A percentile compares a stretch with the other conserved stretches of the same genome.
Conservation (phyloP, 805 yeast genomes). For the Ogataea trehalophila region DNA sequence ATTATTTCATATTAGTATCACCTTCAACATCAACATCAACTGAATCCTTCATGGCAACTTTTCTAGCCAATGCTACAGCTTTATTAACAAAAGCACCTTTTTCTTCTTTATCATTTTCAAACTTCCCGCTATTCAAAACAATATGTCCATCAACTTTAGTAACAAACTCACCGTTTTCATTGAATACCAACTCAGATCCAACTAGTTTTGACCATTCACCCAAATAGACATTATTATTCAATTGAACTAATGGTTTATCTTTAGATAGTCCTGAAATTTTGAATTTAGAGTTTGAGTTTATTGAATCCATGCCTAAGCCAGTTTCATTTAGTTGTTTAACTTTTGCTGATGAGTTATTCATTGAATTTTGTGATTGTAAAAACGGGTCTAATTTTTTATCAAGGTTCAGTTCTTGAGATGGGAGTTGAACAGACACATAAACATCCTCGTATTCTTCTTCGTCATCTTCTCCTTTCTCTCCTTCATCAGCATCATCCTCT, state of each 20-base stretch:
- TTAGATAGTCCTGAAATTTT: slow-evolving; percentile 54
- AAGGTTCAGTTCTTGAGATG: slow-evolving; percentile 29
- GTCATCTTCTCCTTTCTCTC: slow-evolving; percentile 1
- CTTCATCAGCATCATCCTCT: not conserved
- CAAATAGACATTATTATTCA: slow-evolving; percentile 57
- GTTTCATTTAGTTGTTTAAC: slow-evolving; percentile 6
- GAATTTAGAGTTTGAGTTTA: slow-evolving; percentile 19
- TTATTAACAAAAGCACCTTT: slow-evolving; percentile 20
- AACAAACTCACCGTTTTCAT: slow-evolving; percentile 32
- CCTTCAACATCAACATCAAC: not conserved
- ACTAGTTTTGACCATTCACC: slow-evolving; percentile 74
- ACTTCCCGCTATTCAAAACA: slow-evolving; percentile 27
- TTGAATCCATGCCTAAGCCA: slow-evolving; percentile 2
- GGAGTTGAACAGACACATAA: slow-evolving; percentile 51
- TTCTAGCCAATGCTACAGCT: slow-evolving; percentile 21
- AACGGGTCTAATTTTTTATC: slow-evolving; percentile 6
- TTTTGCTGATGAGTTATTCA: not conserved
- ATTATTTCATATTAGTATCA: slow-evolving; percentile 4
- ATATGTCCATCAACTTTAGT: slow-evolving; percentile 28
- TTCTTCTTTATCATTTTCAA: slow-evolving; percentile 19
- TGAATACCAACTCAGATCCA: slow-evolving; percentile 58
- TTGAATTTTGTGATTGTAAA: not conserved
- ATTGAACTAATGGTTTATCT: slow-evolving; percentile 50
- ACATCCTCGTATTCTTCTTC: slow-evolving; percentile 40
- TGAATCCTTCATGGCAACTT: slow-evolving; percentile 6